A percentile compares a stretch with the other conserved stretches of the same genome.
These are phyloP conservation scores for Cornus florida DNA, from an alignment of 148 eudicot genomes.

Conservation along the genomic window DNA sequence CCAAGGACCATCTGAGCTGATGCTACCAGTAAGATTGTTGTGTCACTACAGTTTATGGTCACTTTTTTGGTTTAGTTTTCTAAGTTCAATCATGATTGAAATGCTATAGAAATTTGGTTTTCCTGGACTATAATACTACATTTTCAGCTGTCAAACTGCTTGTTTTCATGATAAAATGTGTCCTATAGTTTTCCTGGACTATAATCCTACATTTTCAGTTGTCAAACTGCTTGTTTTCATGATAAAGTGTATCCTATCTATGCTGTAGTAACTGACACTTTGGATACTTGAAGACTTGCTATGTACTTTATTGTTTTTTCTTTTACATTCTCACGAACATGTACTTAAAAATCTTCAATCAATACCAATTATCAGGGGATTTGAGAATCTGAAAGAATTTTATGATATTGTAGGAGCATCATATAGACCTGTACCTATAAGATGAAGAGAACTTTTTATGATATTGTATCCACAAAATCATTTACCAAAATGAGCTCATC, in stretches of 20 bases:
- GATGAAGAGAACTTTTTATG: neutral
- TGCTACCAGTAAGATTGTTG: slow-evolving; percentile 73
- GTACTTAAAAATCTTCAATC: neutral
- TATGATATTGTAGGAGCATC: too few species aligned
- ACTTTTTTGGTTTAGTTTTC: neutral
- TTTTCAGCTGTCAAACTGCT: neutral
- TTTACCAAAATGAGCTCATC: neutral
- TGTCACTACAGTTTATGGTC: neutral
- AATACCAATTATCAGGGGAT: neutral
- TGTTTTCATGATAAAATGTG: neutral
- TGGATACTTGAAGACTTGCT: neutral
- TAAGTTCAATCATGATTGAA: neutral
- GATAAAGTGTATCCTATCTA: neutral
- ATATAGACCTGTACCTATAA: neutral
- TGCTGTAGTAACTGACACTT: neutral
- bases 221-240: neutral
- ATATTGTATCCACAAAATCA: neutral
- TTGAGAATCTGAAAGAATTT: neutral
- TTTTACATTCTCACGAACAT: neutral
- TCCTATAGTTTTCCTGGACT: slow-evolving; percentile 2
- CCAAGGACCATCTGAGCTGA: slow-evolving; percentile 93
- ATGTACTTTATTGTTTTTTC: neutral
- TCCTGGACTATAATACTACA: neutral
- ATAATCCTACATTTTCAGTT: neutral
- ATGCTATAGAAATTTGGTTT: slow-evolving; percentile 1